Base-by-base conservation (phyloP, 164 flowering plant species). In the Vitis riparia region DNA sequence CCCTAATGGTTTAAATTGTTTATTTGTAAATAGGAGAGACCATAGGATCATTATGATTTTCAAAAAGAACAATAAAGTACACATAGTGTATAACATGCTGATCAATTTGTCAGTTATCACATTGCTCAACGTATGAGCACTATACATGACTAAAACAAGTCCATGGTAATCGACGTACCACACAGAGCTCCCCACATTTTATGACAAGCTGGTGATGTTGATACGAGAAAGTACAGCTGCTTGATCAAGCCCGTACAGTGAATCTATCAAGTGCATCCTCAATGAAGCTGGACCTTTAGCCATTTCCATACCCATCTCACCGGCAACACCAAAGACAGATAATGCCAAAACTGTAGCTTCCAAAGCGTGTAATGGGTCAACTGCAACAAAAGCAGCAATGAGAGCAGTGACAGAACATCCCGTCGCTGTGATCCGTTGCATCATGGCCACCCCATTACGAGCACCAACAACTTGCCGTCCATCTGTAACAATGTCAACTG, bases 401-500 rank as follows among this genome's bases (percentile, higher is more conserved):
- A 95, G 87, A 48, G 96, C 99, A 17, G 98, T 88, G 62, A 92
- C 98, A 0, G 98, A 81, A 59, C 99, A 92, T 13, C 99, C 98
- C 0, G 98, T 88, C 11, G 98, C 98, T 12, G 96, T 92, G 47
- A 91, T 90, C 71, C 63, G 73, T 64, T 89, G 97, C 93, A 95
- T 59, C 94, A 95, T 85, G 11, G 89, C 69, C 19, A 93, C 97
- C 11, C 98, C 99, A 69, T 92, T 95, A 63, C 70, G 81, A 19
- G 71, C 94, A 49, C 96, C 89, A 50, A 89, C 78, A 17, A 92
- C 88, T 56, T 77, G 80, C 11, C 77, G 58, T 50, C 99, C 98
- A 57, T 92, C 94, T 29, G 97, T 95, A 4, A 92, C 65, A 11
- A 92, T 78, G 74, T 95, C 99, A 50, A 89, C 82, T 11, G 98